Evolutionary conservation across 2,329 filamentous ascomycete genomes (phyloP), one percentile per base, ranked within the genome.

Genomic region (Graphilbum fragrans): DNA sequence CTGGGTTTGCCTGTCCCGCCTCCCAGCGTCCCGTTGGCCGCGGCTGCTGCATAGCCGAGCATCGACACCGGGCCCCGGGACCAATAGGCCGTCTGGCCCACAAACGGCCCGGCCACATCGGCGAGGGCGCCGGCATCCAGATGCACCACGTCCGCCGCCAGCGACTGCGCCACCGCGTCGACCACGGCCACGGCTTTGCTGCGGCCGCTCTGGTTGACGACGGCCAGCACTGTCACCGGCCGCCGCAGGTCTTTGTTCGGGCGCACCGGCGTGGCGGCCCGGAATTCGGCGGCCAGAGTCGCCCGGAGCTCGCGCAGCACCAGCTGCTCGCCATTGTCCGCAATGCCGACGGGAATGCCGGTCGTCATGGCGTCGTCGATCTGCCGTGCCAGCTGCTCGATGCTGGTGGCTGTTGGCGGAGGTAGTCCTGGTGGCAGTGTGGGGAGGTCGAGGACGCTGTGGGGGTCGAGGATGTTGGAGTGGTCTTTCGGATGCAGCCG

Each of bases 101-200:
- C 59, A 51, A 87, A 86, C 35, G 75, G 69, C 3, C 80, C 81
- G 1, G 80, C 69, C 21, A 92, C 63, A 38, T 80, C 69, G 3
- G 81, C 81, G 41, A 93, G 61, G 52, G 82, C 80, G 47, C 79
- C 72, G 1, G 84, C 76, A 52, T 80, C 74, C 11, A 93, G 55
- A 18, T 74, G 70, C 25, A 92, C 61, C 3, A 90, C 53, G 49
- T 90, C 77, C 3, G 83, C 80, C 7, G 62, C 63, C 6, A 82
- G 62, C 27, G 55, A 49, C 7, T 46, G 47, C 4, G 57, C 60
- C 18, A 58, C 47, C 16, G 56, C 52, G 38, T 56, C 42, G 34
- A 62, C 37, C 17, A 58, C 36, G 8, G 49, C 38, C 29, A 44
- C 44, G 11, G 56, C 52, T 18, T 56, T 42, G 35, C 46, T 53